Base-by-base conservation (phyloP, 768 basidiomycete genomes). In the Hemileccinum rubropunctum region DNA sequence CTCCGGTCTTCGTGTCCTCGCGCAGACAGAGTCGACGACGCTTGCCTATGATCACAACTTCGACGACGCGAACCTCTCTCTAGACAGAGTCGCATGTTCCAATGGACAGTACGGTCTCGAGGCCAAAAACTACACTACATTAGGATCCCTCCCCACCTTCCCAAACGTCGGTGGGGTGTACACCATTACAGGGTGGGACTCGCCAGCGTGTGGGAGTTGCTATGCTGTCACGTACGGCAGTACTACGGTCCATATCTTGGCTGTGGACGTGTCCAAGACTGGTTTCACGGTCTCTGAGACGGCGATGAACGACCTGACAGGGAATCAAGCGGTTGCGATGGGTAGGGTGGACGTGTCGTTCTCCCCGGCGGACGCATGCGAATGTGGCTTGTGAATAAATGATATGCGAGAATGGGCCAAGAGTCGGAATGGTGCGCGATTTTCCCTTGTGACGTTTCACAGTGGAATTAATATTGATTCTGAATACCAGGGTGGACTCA, bases 181-280 rank as follows among this genome's bases (percentile, higher is more conserved):
- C 33, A 61, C 60, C 32, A 55, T 70, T 18, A n/a, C 41, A 10
- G 58, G 60, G 0, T 66, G 27, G 34, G 42, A 61, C 53, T 64
- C 64, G 1, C 1, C 65, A 0, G 35, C 48, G 14, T 72, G 69
- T 20, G 69, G 69, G 9, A 11, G 55, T 3, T 70, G 69, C 48
- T 72, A 71, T 39, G 48, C 54, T 3, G 53, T 72, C 33, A 64
- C 60, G 9, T 71, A 58, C 42, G 50, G 42, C 0, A 36, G 1
- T 18, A 74, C 49, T 36, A 77, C 64, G 43, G 68, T 85, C 61
- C 73, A 75, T 43, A 63, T 85, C 13, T 54, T 79, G 9, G 86
- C 78, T 2, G 72, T 86, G 35, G 86, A 88, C 54, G 64, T 66
- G 49, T 71, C 82, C 12, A 47, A 28, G 32, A 28, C 37, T 2